Conservation (phyloP, 1,139 yeast species). For the Saccharomyces hybrid region DNA sequence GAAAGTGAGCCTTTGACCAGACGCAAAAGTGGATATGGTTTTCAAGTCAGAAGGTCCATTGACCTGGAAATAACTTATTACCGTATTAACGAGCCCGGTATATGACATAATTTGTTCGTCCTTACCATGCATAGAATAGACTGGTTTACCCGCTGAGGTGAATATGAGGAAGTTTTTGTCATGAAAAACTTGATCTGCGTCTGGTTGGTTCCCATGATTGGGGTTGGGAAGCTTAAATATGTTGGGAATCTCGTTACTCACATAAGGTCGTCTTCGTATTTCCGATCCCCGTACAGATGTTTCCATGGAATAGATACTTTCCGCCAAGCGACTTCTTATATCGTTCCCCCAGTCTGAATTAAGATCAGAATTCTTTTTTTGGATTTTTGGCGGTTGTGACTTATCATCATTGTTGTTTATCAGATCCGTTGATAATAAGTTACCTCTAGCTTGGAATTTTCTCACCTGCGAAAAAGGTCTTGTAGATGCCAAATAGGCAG, state of each 20-base stretch:
- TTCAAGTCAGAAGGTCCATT: slow-evolving; percentile 31
- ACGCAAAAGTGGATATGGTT: slow-evolving; percentile 38
- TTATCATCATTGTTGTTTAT: not conserved
- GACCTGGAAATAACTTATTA: slow-evolving; percentile 35
- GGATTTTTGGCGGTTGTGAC: not conserved
- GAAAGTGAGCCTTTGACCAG: slow-evolving; percentile 46
- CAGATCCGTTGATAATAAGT: not conserved
- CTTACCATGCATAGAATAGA: slow-evolving; percentile 71
- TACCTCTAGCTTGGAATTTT: not conserved
- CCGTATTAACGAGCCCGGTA: slow-evolving; percentile 50
- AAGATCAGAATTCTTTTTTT: not conserved
- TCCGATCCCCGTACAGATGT: slow-evolving; percentile 7
- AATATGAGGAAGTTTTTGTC: slow-evolving; percentile 53
- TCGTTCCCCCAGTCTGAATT: slow-evolving; percentile 5
- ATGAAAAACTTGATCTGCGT: not conserved
- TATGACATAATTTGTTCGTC: slow-evolving; percentile 67
- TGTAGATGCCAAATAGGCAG: not conserved
- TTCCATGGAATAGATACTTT: slow-evolving; percentile 19
- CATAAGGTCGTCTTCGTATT: slow-evolving; percentile 12
- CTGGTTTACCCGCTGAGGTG: slow-evolving; percentile 92
- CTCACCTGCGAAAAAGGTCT: not conserved
- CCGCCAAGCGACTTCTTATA: slow-evolving; percentile 14
- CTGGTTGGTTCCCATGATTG: not conserved
- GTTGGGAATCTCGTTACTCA: slow-evolving; percentile 24
- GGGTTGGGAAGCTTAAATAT: slow-evolving; percentile 10